Evolutionary conservation across 2,329 filamentous ascomycete genomes (phyloP).

Genomic region (Cladosporium austrohemisphaericum): DNA sequence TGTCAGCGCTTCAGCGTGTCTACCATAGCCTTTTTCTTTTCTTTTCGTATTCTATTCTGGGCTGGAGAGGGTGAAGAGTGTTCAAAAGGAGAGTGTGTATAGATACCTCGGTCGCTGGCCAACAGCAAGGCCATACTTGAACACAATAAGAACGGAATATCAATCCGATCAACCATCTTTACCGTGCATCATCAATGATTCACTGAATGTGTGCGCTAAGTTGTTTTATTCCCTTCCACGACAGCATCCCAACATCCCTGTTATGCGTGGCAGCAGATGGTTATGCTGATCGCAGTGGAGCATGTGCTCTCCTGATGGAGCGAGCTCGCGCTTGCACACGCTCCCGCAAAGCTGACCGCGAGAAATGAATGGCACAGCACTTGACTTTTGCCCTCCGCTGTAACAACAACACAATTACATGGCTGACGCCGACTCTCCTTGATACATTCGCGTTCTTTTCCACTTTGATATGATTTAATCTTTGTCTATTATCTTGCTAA

Average conservation of each 20-base stretch:
- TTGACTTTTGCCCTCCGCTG: neutral
- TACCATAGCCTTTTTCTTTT: conserved; percentile 7
- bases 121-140: conserved; percentile 12
- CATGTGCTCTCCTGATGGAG: conserved; percentile 1
- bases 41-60: conserved; percentile 5
- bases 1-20: conserved; percentile 4
- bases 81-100: conserved; percentile 18
- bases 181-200: neutral
- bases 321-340: neutral
- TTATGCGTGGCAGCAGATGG: neutral
- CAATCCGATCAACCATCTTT: neutral
- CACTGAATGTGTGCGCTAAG: neutral
- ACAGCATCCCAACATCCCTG: neutral
- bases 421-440: conserved; percentile 11
- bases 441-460: conserved; percentile 1
- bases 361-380: conserved; percentile 6
- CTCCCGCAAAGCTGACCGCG: conserved; percentile 6
- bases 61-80: conserved; percentile 7
- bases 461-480: conserved; percentile 12
- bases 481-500: conserved; percentile 3
- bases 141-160: conserved; percentile 1
- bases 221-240: neutral
- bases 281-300: conserved; percentile 5
- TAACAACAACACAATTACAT: neutral
- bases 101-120: conserved; percentile 13